Evolutionary conservation across 225 moss, liverwort and hornwort species (phyloP).

Genomic region (Antitrichia curtipendula): DNA sequence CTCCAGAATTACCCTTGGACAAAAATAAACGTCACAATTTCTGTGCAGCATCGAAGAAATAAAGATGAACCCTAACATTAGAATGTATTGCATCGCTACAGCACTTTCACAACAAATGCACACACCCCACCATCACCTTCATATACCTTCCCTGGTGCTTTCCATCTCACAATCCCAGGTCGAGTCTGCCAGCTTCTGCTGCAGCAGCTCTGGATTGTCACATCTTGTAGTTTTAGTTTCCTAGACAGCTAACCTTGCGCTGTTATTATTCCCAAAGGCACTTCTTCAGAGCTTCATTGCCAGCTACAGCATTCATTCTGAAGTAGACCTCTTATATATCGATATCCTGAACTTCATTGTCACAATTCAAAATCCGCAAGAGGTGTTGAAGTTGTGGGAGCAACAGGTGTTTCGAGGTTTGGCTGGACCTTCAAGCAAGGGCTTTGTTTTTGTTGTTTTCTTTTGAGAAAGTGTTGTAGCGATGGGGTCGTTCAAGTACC

Average conservation of each 20-base stretch:
- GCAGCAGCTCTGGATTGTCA: slow-evolving; percentile 14
- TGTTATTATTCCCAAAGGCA: neutral
- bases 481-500: neutral
- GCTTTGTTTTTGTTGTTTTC: neutral
- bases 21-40: neutral
- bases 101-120: neutral
- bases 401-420: neutral
- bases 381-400: neutral
- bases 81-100: neutral
- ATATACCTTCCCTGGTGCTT: neutral
- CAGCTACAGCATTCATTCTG: neutral
- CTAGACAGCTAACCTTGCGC: neutral
- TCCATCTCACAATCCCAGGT: neutral
- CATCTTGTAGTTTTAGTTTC: neutral
- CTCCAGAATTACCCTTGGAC: neutral
- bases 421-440: neutral
- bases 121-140: neutral
- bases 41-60: neutral
- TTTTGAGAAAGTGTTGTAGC: neutral
- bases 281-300: neutral
- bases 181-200: neutral
- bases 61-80: neutral
- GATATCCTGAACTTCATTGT: neutral
- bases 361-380: neutral
- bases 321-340: neutral